Percentiles rank a stretch among this genome's conserved stretches.
Evolutionary conservation across 345 rosid species (phyloP).

Genomic region (Boechera stricta): DNA sequence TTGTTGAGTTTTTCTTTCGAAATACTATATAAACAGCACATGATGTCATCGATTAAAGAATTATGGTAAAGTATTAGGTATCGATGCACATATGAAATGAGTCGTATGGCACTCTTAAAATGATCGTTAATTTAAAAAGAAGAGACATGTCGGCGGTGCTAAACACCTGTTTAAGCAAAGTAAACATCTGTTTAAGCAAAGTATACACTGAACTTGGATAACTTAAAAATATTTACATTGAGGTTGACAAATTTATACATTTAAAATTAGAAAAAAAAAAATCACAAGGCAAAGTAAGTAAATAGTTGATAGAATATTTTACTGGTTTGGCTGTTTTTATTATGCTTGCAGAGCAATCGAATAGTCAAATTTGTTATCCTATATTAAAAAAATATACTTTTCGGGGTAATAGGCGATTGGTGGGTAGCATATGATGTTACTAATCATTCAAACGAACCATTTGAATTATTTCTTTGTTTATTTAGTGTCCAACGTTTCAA

Average conservation of each 20-base stretch:
- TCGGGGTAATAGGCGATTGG: conserved; percentile 31
- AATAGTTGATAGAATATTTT: conserved; percentile 11
- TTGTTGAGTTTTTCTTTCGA: neutral
- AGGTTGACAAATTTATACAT: conserved; percentile 24
- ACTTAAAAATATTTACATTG: conserved; percentile 7
- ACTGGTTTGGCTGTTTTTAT: conserved; percentile 25
- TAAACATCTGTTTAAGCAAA: conserved; percentile 35
- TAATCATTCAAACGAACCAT: conserved; percentile 29
- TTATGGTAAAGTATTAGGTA: neutral
- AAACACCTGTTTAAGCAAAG: conserved; percentile 37
- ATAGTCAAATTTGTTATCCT: conserved; percentile 39
- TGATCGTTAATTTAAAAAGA: neutral
- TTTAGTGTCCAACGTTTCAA: conserved; percentile 20
- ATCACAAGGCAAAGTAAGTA: neutral
- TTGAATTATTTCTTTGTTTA: conserved; percentile 4
- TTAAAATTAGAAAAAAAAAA: neutral
- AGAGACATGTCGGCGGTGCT: conserved; percentile 27
- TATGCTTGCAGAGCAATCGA: neutral
- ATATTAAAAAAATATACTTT: neutral
- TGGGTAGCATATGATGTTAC: conserved; percentile 43
- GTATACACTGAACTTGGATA: conserved; percentile 36
- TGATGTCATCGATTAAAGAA: neutral
- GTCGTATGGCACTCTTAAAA: conserved; percentile 15
- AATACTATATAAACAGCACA: neutral
- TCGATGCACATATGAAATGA: conserved; percentile 14